These are phyloP conservation scores for Ceriops decandra DNA, from an alignment of 345 rosid genomes.

Conservation along the genomic window DNA sequence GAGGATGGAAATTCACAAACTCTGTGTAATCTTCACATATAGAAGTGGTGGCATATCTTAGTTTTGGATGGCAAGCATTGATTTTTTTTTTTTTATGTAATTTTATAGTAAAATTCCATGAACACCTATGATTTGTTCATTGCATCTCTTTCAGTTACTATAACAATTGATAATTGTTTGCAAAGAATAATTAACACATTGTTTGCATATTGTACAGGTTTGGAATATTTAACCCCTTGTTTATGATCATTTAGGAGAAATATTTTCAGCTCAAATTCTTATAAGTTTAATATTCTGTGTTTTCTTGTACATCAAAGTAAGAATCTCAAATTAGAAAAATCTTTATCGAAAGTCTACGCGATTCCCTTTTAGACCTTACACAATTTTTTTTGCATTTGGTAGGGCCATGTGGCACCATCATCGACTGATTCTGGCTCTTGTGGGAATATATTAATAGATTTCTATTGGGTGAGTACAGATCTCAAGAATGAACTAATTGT, in stretches of 20 bases:
- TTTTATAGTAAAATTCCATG: too few relatives aligned
- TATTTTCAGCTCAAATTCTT: conserved; percentile 76
- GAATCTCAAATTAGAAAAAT: conserved; percentile 20
- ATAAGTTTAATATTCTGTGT: conserved; percentile 91
- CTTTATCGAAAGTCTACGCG: conserved; percentile 14
- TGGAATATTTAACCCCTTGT: conserved; percentile 86
- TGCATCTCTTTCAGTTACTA: neutral
- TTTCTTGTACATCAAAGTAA: conserved; percentile 83
- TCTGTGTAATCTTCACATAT: too few relatives aligned
- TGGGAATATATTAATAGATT: conserved; percentile 85
- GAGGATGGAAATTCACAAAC: too few relatives aligned
- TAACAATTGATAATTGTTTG: neutral
- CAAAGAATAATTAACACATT: neutral
- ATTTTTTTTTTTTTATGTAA: too few relatives aligned
- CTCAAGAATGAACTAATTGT: conserved; percentile 7
- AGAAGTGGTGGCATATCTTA: too few relatives aligned
- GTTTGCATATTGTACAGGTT: conserved; percentile 53
- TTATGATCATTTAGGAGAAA: conserved; percentile 96
- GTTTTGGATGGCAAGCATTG: too few relatives aligned
- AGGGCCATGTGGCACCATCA: conserved; percentile 95
- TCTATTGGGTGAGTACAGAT: conserved; percentile 79
- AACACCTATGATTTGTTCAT: too few relatives aligned
- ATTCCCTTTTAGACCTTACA: conserved; percentile 18
- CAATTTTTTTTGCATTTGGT: conserved; percentile 25
- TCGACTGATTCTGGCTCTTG: conserved; percentile 92